Evolutionary conservation across 169 alveolate species (phyloP).

Genomic region (Perkinsus marinus): DNA sequence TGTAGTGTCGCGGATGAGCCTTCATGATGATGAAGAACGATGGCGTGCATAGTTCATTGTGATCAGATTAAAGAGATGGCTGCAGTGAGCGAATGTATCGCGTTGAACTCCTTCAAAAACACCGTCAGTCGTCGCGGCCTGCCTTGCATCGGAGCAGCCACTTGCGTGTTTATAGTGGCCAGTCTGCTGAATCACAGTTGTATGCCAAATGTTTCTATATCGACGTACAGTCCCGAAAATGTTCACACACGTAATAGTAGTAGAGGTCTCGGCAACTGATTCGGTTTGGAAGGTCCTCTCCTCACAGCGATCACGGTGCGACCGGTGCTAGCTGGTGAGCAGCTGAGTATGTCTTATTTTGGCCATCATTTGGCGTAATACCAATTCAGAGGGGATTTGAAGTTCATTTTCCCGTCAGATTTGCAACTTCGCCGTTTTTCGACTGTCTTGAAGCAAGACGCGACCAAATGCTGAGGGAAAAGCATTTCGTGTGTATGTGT

Average conservation of each 20-base stretch:
- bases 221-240: background rate
- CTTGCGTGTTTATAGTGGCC: background rate
- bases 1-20: no score
- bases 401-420: background rate
- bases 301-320: background rate
- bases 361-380: background rate
- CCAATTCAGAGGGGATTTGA: background rate
- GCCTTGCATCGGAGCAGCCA: background rate
- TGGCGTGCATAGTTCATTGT: background rate
- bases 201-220: background rate
- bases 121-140: background rate
- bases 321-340: background rate
- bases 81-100: background rate
- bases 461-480: background rate
- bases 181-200: background rate
- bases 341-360: background rate
- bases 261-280: background rate
- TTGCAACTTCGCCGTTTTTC: background rate
- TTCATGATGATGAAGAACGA: background rate
- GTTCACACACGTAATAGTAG: background rate
- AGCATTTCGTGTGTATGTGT: background rate
- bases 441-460: background rate
- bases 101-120: background rate
- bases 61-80: background rate
- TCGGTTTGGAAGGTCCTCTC: background rate